Conservation (phyloP, 73 alveolate species). For the Stentor coeruleus region DNA sequence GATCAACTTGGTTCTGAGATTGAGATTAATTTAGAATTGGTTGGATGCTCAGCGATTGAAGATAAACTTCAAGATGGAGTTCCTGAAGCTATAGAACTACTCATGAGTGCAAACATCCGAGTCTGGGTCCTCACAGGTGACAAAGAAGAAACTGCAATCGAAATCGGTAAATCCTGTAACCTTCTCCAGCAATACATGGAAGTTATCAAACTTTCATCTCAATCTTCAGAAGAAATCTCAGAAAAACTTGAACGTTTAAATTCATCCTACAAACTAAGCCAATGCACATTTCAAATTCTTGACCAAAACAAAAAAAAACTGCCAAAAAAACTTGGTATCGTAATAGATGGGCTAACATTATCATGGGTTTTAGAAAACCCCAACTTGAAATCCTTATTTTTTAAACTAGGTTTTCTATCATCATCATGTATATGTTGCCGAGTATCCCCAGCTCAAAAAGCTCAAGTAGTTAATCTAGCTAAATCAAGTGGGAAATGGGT, state of each 20-base stretch:
- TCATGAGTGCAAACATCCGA: slow-evolving; percentile 82
- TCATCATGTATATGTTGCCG: slow-evolving; percentile 79
- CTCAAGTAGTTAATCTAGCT: slow-evolving; percentile 83
- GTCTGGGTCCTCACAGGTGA: slow-evolving; percentile 96
- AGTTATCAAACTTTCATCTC: slow-evolving; percentile 46
- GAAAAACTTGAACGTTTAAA: slow-evolving; percentile 15
- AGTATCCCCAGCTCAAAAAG: slow-evolving; percentile 86
- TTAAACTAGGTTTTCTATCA: slow-evolving; percentile 19
- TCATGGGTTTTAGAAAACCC: background rate
- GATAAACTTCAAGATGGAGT: slow-evolving; percentile 89
- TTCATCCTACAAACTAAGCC: background rate
- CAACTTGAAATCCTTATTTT: background rate
- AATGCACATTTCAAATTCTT: background rate
- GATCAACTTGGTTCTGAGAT: slow-evolving; percentile 65
- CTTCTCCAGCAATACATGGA: slow-evolving; percentile 70
- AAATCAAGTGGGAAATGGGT: slow-evolving; percentile 40
- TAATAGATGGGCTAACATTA: slow-evolving; percentile 25
- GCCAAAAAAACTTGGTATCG: slow-evolving; percentile 26
- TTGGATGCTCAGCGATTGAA: slow-evolving; percentile 95
- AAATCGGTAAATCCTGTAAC: slow-evolving; percentile 87
- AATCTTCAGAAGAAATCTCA: slow-evolving; percentile 31
- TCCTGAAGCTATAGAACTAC: slow-evolving; percentile 73
- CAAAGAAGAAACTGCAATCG: slow-evolving; percentile 88
- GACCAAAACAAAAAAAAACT: background rate
- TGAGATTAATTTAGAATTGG: slow-evolving; percentile 70